Base-by-base conservation (phyloP, 371 early-diverging fungal species). In the Vairimorpha necatrix region DNA sequence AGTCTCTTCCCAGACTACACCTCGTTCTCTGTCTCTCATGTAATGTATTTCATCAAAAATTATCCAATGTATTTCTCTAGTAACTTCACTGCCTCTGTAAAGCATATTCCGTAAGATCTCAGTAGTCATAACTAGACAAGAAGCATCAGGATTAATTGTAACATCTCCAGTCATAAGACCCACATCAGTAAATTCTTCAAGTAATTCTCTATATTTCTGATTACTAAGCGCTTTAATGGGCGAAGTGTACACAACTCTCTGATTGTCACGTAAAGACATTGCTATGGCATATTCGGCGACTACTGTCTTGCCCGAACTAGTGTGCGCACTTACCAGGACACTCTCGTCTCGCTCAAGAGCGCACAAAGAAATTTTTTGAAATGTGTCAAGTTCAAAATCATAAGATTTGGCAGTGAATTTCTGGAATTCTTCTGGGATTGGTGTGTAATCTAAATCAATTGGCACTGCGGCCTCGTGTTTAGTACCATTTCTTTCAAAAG, bases 1-100 rank as follows among this genome's bases (percentile, higher is more conserved):
- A 0, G 96, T 94, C 86, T 99, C 99, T 84, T 99, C 99, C 99
- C 99, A 99, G 0, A 99, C 97, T 16, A 99, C 98, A 81, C 99
- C 99, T 79, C 98, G 91, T 62, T 87, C 87, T 69, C 82, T 78
- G 73, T 87, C 86, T 80, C 94, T 87, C 98, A 99, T 95, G 83
- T 99, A 99, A 85, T 98, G 99, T 68, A 99, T 91, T 88, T 99
- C 98, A 84, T 99, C 99, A 87, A 93, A 99, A 32, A 99, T 89
- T 34, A 99, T 93, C 96, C 96, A 98, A 9, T 94, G 91, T 3
- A 98, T 94, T 86, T 99, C 98, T 73, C 98, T 90, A 87, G 96
- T 92, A 53, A 98, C 88, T 80, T 96, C 98, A 32, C 92, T 92
- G 24, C 98, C 98, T 46, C 94, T 90, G 84, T 98, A 99, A 32